Evolutionary conservation across 805 yeast genomes (phyloP), one percentile per base, ranked within the genome.

Genomic region (Kuraishia floccosa): DNA sequence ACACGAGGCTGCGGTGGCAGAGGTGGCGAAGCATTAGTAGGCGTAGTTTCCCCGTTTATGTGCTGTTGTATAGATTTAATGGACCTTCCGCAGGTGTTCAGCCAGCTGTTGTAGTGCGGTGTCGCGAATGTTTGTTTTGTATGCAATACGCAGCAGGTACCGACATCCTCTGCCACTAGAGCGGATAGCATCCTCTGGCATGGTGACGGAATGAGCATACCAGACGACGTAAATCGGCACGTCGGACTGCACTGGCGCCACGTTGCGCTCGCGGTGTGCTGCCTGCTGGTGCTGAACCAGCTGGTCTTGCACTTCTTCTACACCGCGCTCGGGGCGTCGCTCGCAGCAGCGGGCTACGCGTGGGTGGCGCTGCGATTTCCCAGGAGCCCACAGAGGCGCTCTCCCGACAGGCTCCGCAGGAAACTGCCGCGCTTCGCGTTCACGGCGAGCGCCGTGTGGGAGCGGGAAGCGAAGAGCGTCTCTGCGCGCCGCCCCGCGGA

Each of bases 1-100:
- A 46, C 98, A 91, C 58, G 87, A 82, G 34, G 56, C 78, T 47
- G 72, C 78, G 41, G 71, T 77, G n/a, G n/a, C n/a, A n/a, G n/a
- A n/a, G n/a, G n/a, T n/a, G n/a, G n/a, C n/a, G n/a, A n/a, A n/a
- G n/a, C n/a, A n/a, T n/a, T n/a, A n/a, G n/a, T n/a, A n/a, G n/a
- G n/a, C n/a, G n/a, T n/a, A n/a, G n/a, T n/a, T n/a, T n/a, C n/a
- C n/a, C n/a, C n/a, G n/a, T n/a, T n/a, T n/a, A n/a, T n/a, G n/a
- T n/a, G n/a, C n/a, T n/a, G n/a, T n/a, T n/a, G n/a, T n/a, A n/a
- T n/a, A n/a, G n/a, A n/a, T n/a, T n/a, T n/a, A n/a, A n/a, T n/a
- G n/a, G n/a, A n/a, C n/a, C n/a, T n/a, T n/a, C n/a, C n/a, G n/a
- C n/a, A n/a, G n/a, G n/a, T n/a, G n/a, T n/a, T n/a, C n/a, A n/a